Evolutionary conservation across 2,329 filamentous ascomycete species (phyloP).

Genomic region (Colletotrichum sp.): DNA sequence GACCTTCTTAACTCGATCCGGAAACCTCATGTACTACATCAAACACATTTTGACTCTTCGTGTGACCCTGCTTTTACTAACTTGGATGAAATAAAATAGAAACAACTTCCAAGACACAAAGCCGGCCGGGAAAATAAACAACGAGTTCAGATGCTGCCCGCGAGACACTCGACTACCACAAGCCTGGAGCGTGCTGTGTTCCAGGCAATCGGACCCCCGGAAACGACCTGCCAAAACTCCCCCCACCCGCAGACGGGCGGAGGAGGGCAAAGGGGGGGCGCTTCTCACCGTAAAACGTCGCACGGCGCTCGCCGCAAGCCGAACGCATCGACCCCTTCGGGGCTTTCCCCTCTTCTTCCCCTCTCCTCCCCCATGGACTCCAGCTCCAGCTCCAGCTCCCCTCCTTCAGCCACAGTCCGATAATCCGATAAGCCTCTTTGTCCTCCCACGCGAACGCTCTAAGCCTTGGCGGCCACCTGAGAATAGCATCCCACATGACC

Average conservation of each 20-base stretch:
- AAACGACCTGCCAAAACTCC: background rate
- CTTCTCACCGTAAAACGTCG: conserved; percentile 13
- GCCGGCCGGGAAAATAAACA: background rate
- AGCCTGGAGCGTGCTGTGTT: background rate
- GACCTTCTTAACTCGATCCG: background rate
- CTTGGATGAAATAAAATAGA: background rate
- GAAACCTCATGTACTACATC: background rate
- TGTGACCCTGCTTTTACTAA: background rate
- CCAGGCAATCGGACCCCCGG: background rate
- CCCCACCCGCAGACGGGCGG: background rate
- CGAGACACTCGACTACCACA: background rate
- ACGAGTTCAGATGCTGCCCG: background rate
- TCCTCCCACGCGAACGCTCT: background rate
- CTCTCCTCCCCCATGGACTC: background rate
- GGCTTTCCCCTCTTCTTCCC: background rate
- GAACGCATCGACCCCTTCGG: background rate
- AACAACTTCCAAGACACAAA: background rate
- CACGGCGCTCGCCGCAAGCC: conserved; percentile 24
- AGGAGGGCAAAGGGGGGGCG: background rate
- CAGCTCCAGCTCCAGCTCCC: background rate
- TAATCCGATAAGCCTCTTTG: background rate
- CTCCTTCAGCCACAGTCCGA: background rate
- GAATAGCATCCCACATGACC: background rate
- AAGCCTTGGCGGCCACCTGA: background rate
- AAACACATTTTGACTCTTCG: background rate